Evolutionary conservation across 2,329 filamentous ascomycete species (phyloP), one percentile per base, ranked within the genome.

Genomic region (Alternaria infectoria): DNA sequence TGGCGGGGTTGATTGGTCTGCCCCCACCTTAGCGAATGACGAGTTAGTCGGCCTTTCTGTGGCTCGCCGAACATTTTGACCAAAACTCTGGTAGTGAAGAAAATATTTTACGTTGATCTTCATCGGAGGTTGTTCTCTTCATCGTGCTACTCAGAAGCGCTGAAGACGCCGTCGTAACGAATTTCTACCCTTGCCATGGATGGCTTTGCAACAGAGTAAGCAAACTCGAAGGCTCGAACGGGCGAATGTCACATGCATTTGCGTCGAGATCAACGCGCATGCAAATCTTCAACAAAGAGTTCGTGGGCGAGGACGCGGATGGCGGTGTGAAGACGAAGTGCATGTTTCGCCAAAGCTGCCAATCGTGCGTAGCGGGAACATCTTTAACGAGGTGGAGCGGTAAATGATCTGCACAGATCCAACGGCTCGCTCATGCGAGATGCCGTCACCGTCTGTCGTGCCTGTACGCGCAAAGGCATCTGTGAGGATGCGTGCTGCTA

Each of bases 331-430:
- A 58, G 58, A 21, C 50, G 43, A 23, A 46, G 49, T 44, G 23
- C 43, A 47, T 30, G 52, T 21, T 21, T 67, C 65, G 66, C 69
- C 61, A 68, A 66, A 63, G 61, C 64, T 64, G 68, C 70, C 68
- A 73, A 71, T 73, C 55, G 58, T 43, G 32, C 23, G 50, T 28
- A 51, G 60, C 67, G 61, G 65, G 67, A 59, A 60, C 45, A 11
- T 12, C 10, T 46, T 56, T 54, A n/a, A 21, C 23, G 40, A 47
- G 36, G 64, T 51, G 62, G 49, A 62, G 62, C 65, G 21, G 59
- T 30, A 65, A 68, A 61, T 50, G 67, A 68, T 69, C 59, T 17
- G 59, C 64, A 50, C 49, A 50, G 57, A 47, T 52, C 46, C 50
- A 59, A 55, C 63, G 55, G 61, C 59, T 55, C 32, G 46, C 47